Conservation (phyloP, 352 stramenopile genomes). For the Phytophthora uliginosa region DNA sequence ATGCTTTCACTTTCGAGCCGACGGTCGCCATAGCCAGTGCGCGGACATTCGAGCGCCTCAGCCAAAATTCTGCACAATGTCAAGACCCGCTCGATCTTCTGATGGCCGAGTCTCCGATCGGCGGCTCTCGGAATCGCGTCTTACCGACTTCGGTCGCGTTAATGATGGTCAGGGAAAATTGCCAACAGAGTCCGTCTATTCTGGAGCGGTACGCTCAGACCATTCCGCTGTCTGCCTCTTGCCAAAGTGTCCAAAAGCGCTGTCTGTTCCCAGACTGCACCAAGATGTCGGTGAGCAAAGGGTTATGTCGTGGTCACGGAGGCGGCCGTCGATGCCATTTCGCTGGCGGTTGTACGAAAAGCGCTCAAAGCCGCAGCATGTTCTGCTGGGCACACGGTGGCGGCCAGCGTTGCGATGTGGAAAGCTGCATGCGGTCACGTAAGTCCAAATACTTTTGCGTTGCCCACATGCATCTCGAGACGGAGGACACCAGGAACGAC, state of each 20-base stretch:
- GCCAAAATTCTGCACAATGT: background rate
- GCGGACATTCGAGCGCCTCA: background rate
- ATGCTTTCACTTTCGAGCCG: slow-evolving; percentile 9
- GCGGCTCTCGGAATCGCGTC: slow-evolving; percentile 9
- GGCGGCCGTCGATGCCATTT: slow-evolving; percentile 76
- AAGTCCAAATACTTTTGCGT: slow-evolving; percentile 80
- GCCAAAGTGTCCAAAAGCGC: slow-evolving; percentile 69
- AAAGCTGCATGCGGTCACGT: slow-evolving; percentile 69
- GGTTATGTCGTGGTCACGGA: slow-evolving; percentile 74
- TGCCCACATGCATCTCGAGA: slow-evolving; percentile 58
- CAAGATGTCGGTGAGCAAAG: slow-evolving; percentile 77
- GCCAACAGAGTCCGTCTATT: slow-evolving; percentile 30
- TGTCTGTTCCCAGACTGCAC: slow-evolving; percentile 65
- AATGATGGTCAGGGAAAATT: slow-evolving; percentile 24
- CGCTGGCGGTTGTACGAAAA: slow-evolving; percentile 61
- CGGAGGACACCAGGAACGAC: slow-evolving; percentile 1
- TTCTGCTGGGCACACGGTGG: slow-evolving; percentile 81
- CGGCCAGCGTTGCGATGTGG: slow-evolving; percentile 72
- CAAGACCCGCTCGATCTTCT: slow-evolving; percentile 18
- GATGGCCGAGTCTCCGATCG: slow-evolving; percentile 1
- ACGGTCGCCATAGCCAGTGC: slow-evolving; percentile 1
- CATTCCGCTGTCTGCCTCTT: slow-evolving; percentile 56
- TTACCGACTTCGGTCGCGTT: slow-evolving; percentile 26
- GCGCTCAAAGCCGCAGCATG: slow-evolving; percentile 71
- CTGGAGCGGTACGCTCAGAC: slow-evolving; percentile 54